These are phyloP conservation scores for Rhizopogon salebrosus DNA, from an alignment of 768 basidiomycete species.

Conservation along the genomic window DNA sequence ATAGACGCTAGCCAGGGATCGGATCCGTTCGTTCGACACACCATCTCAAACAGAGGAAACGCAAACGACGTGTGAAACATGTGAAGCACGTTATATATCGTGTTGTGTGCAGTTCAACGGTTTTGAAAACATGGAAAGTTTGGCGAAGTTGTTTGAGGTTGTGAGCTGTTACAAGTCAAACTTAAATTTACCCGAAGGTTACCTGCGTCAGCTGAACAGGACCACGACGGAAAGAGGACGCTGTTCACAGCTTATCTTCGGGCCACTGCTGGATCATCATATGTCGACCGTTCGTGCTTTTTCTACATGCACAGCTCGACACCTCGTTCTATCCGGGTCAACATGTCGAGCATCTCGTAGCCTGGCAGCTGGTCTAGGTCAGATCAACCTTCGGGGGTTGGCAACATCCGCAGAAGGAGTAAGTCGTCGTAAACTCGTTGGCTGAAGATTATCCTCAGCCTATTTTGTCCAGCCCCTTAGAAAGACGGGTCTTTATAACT, in stretches of 20 bases:
- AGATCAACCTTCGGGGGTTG: neutral
- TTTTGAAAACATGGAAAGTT: no score
- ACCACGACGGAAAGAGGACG: neutral
- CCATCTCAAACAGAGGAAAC: no score
- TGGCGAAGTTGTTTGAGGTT: no score
- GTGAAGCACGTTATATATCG: no score
- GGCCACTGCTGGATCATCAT: neutral
- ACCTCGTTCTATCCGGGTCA: neutral
- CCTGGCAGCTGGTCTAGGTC: neutral
- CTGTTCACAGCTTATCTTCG: neutral
- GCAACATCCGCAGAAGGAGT: neutral
- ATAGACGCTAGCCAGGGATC: no score
- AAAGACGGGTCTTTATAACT: slow-evolving; percentile 82
- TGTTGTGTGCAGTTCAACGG: no score
- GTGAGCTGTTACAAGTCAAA: neutral
- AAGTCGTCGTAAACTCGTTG: neutral
- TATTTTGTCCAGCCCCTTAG: slow-evolving; percentile 29
- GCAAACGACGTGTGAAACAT: no score
- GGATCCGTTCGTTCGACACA: no score
- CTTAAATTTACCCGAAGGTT: neutral
- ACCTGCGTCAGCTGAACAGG: neutral
- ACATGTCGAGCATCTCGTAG: neutral
- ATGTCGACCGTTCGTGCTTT: neutral
- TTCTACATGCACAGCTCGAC: neutral
- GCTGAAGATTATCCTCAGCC: neutral